phyloP scores from a whole-genome alignment of 495 filamentous ascomycete species.

The Opeltia flavorubescens region DNA sequence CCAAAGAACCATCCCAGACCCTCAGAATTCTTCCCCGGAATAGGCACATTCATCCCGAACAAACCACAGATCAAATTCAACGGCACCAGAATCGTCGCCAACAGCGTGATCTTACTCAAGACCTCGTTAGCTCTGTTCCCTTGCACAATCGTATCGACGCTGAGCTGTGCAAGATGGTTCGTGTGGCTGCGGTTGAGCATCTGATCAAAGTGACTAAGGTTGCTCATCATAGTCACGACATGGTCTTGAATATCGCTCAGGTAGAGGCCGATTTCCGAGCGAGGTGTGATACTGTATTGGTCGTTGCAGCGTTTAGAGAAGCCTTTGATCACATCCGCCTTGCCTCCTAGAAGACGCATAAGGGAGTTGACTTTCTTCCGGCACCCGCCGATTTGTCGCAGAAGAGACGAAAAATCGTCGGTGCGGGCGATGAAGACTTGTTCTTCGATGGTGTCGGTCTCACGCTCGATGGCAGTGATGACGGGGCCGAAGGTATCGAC shows the following conservation, averaged over 20 bases:
- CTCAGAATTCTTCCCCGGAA: constrained; percentile 48
- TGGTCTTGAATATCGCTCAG: constrained; percentile 96
- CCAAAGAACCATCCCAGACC: constrained; percentile 65
- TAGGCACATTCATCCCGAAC: constrained; percentile 91
- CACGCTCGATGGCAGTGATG: constrained; percentile 69
- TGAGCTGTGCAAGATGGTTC: constrained; percentile 92
- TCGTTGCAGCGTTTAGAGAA: constrained; percentile 98
- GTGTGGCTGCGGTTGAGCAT: constrained; percentile 90
- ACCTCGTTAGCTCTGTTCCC: constrained; percentile 72
- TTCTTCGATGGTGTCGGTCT: constrained; percentile 90
- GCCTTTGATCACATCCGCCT: constrained; percentile 91
- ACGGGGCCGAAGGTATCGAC: constrained; percentile 89
- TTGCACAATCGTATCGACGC: constrained; percentile 72
- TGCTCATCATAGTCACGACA: constrained; percentile 97
- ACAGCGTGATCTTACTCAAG: constrained; percentile 85
- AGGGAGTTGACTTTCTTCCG: constrained; percentile 91
- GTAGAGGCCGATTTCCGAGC: constrained; percentile 91
- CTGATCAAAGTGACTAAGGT: constrained; percentile 90
- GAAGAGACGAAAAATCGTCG: constrained; percentile 72
- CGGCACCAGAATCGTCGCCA: constrained; percentile 90
- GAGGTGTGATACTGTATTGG: constrained; percentile 83
- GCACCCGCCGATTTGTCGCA: constrained; percentile 75
- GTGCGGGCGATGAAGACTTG: constrained; percentile 79
- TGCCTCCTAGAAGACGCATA: constrained; percentile 85
- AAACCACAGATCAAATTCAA: constrained; percentile 90